Evolutionary conservation across 2,329 filamentous ascomycete species (phyloP), one percentile per base, ranked within the genome.

Genomic region (Exophiala sp.): DNA sequence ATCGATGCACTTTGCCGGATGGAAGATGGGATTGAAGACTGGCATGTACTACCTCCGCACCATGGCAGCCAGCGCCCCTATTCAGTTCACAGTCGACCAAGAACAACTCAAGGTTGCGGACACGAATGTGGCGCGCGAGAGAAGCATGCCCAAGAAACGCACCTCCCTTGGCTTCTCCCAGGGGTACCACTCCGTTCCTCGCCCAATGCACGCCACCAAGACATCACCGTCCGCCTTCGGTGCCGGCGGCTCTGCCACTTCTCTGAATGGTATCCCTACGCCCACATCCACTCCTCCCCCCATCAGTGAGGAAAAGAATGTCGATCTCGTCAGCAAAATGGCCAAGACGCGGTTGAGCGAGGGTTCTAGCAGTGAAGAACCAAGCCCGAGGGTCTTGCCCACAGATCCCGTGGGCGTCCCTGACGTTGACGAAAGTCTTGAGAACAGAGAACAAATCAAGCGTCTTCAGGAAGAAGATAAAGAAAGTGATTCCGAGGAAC

Each of bases 11-110:
- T 98, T 98, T 67, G 81, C 93, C 42, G 93, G 93, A 63, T 98
- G 93, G 93, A 98, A 97, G 79, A 83, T 97, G 60, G 93, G 93
- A 65, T 81, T 98, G 62, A 98, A 98, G 85, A 98, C 93, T 29
- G 93, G 93, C 76, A 97, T 98, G 93, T 98, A 98, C 83, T 98
- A 98, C 73, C 83, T 98, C 62, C 88, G 93, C 64, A 98, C 93
- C 41, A 93, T 95, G 82, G 93, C 93, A 57, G 93, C 93, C 29
- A 90, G 90, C 14, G 89, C 90, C 40, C 93, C 93, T 46, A 98
- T 98, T 60, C 93, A 98, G 72, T 98, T 98, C 76, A 98, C 93
- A 3, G 93, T 98, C 65, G 93, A 98, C 67, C 91, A 98, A 72
- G 88, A 95, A 71, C 86, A 88, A 49, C 82, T 98, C 62, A 88